A percentile compares a stretch with the other conserved stretches of the same genome.
Evolutionary conservation across 2,329 filamentous ascomycete genomes (phyloP).

Genomic region (Aspergillus intermedius): DNA sequence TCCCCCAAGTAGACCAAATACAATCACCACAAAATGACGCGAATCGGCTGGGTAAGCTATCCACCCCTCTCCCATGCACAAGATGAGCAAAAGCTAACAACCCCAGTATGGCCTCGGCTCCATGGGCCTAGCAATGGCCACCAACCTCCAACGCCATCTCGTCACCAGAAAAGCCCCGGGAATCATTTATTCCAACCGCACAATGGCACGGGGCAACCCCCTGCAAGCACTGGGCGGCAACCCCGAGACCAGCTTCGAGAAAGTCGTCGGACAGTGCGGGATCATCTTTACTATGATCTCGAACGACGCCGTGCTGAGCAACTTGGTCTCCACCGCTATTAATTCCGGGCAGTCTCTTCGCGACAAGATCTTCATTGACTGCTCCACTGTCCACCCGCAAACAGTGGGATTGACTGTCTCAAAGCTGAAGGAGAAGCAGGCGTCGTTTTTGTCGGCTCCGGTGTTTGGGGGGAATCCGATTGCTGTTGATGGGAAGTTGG

Average conservation of each 20-base stretch:
- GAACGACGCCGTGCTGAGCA: conserved; percentile 35
- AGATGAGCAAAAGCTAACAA: conserved; percentile 1
- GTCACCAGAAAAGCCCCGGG: conserved; percentile 23
- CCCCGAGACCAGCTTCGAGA: conserved; percentile 25
- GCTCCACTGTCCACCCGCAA: conserved; percentile 77
- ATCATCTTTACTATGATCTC: conserved; percentile 39
- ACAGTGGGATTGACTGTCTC: conserved; percentile 41
- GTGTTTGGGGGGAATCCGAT: conserved; percentile 42
- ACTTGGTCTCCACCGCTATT: conserved; percentile 21
- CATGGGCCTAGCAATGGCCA: conserved; percentile 41
- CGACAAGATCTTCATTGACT: conserved; percentile 78
- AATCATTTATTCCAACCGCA: conserved; percentile 37
- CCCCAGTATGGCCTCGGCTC: conserved; percentile 38
- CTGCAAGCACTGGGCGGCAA: conserved; percentile 31
- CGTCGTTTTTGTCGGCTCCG: conserved; percentile 35
- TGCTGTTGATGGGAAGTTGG: conserved; percentile 40
- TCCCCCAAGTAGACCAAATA: neutral
- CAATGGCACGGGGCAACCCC: conserved; percentile 32
- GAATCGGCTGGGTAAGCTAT: conserved; percentile 32
- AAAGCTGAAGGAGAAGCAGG: conserved; percentile 28
- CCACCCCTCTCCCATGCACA: neutral
- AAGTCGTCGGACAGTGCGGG: conserved; percentile 30
- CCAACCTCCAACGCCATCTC: conserved; percentile 38
- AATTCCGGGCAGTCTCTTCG: conserved; percentile 36
- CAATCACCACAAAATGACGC: conserved; percentile 18